Evolutionary conservation across 1,139 yeast genomes (phyloP), one percentile per base, ranked within the genome.

Genomic region (Scheffersomyces quercinus): DNA sequence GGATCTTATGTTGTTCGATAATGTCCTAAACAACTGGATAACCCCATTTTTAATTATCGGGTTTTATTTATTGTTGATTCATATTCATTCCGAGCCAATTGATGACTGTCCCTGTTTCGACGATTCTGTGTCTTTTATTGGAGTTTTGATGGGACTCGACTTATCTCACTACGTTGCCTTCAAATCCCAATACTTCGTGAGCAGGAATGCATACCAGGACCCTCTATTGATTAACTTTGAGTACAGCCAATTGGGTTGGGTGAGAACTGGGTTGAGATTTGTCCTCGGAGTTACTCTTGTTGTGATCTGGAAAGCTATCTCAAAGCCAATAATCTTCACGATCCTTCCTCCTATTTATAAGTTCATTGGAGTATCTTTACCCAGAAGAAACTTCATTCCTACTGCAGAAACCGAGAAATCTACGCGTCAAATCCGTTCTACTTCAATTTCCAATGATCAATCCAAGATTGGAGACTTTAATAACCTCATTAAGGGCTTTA

Each of bases 21-120:
- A 48, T 26, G 37, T 31, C 5, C 34, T 40, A 42, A 56, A 45
- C 14, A 44, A 42, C 20, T 47, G 28, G 47, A 40, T 65, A 2
- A 39, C 79, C 0, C 37, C 68, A 0, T 55, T 77, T 5, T 36
- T 55, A 13, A 60, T 71, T 10, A 56, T 80, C 2, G 50, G 65
- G 0, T 59, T 77, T 29, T 78, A 82, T 40, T 56, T 81, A 12
- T 52, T 67, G 2, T 67, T 88, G 36, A 73, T 86, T 35, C 83
- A 85, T 56, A 68, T 78, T 39, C 96, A 90, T 64, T 87, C 91
- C 0, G 83, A 81, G 49, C 98, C 99, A 0, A 84, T 88, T 10
- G 99, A 93, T 56, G 87, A 85, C 56, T 93, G 99, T 60, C 99
- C 99, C 0, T 93, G 99, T 61, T 91, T 86, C 62, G 98, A 89